These are phyloP conservation scores for Crataegus laevigata DNA, from an alignment of 306 rosid genomes.

Conservation along the genomic window DNA sequence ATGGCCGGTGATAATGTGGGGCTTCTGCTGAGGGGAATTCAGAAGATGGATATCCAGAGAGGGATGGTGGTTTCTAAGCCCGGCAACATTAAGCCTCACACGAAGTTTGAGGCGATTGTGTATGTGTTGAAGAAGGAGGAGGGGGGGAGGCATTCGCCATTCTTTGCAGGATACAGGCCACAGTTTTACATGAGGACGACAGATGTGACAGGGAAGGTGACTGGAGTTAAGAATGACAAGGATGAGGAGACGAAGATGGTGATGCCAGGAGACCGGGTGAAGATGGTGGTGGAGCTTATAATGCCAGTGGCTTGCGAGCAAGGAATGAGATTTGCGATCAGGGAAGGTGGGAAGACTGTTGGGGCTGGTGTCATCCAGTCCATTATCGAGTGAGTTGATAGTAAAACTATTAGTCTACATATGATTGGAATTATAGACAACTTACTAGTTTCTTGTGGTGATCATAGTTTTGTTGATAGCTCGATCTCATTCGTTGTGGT, in stretches of 20 bases:
- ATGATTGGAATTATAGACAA: not conserved
- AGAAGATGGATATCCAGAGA: slow-evolving; percentile 24
- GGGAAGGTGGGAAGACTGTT: slow-evolving; percentile 33
- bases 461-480: not conserved
- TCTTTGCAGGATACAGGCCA: slow-evolving; percentile 24
- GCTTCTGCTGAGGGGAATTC: slow-evolving; percentile 26
- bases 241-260: slow-evolving; percentile 35
- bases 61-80: slow-evolving; percentile 30
- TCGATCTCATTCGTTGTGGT: not conserved
- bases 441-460: not conserved
- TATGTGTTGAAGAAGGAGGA: slow-evolving; percentile 29
- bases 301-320: slow-evolving; percentile 29
- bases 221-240: slow-evolving; percentile 12
- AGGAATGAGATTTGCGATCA: slow-evolving; percentile 35
- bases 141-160: slow-evolving; percentile 30
- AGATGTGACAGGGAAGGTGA: slow-evolving; percentile 27
- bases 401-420: not conserved
- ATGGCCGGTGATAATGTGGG: slow-evolving; percentile 36
- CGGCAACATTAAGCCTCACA: slow-evolving; percentile 16
- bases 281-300: slow-evolving; percentile 29
- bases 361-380: slow-evolving; percentile 32
- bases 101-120: slow-evolving; percentile 22
- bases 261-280: slow-evolving; percentile 28
- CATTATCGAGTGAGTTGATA: slow-evolving; percentile 15
- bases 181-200: slow-evolving; percentile 34